A percentile compares a stretch with the other conserved stretches of the same genome.
Evolutionary conservation across 768 basidiomycete species (phyloP).

Genomic region (Panaeolus cyanescens): DNA sequence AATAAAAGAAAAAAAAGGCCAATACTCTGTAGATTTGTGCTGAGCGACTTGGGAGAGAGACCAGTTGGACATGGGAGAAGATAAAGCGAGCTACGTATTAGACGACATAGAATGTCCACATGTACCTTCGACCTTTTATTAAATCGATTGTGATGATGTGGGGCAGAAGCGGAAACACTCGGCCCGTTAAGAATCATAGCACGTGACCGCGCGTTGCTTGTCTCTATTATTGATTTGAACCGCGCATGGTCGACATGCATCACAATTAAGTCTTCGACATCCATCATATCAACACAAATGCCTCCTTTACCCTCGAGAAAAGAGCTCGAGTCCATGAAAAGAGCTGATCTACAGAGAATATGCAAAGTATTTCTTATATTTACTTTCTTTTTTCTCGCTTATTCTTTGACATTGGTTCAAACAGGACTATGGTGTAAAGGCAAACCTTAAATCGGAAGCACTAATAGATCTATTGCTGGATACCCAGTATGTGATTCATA

Average conservation of each 20-base stretch:
- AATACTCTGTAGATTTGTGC: slow-evolving; percentile 55
- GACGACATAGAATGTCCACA: neutral
- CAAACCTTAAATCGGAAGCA: slow-evolving; percentile 80
- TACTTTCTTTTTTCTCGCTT: neutral
- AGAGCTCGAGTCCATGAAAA: slow-evolving; percentile 46
- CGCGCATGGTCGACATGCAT: slow-evolving; percentile 32
- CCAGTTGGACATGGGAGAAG: slow-evolving; percentile 39
- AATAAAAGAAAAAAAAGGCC: neutral
- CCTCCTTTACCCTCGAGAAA: slow-evolving; percentile 42
- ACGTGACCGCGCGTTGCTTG: slow-evolving; percentile 58
- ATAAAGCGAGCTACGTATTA: neutral
- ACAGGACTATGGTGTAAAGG: slow-evolving; percentile 79
- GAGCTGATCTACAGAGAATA: slow-evolving; percentile 55
- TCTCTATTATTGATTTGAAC: slow-evolving; percentile 47
- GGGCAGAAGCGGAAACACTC: slow-evolving; percentile 2
- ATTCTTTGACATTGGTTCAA: slow-evolving; percentile 15
- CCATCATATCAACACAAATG: slow-evolving; percentile 29
- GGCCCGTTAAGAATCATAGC: slow-evolving; percentile 11
- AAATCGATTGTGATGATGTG: slow-evolving; percentile 4
- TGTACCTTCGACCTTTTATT: slow-evolving; percentile 2
- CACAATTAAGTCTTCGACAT: slow-evolving; percentile 11
- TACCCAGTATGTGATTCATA: slow-evolving; percentile 39
- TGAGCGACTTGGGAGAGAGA: slow-evolving; percentile 59
- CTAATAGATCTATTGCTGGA: slow-evolving; percentile 75
- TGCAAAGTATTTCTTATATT: slow-evolving; percentile 58